These are phyloP conservation scores for Suillus subluteus DNA, from an alignment of 768 basidiomycete species.

Conservation along the genomic window DNA sequence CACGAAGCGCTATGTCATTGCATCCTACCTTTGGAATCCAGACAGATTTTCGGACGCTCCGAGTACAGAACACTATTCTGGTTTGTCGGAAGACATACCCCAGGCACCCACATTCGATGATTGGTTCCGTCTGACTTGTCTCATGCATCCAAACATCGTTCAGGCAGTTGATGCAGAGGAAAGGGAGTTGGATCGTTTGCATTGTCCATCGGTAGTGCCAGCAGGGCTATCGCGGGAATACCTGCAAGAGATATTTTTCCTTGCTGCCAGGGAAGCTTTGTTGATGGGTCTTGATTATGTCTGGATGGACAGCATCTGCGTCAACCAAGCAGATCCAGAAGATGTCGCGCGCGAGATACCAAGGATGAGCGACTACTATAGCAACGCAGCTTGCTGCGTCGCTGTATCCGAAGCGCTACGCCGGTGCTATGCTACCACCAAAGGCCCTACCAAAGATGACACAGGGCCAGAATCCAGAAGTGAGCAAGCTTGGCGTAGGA, in stretches of 20 bases:
- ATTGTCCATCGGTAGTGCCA: background rate
- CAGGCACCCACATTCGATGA: constrained; percentile 1
- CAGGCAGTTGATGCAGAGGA: constrained; percentile 1
- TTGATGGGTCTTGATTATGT: constrained; percentile 2
- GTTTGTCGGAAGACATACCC: background rate
- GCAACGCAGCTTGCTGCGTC: background rate
- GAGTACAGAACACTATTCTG: background rate
- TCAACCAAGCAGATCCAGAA: constrained; percentile 4
- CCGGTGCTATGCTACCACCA: background rate
- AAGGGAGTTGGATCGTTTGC: background rate
- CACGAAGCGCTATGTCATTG: constrained; percentile 1
- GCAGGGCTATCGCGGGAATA: background rate
- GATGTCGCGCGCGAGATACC: constrained; percentile 4
- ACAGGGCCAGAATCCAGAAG: background rate
- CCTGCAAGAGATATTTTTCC: background rate
- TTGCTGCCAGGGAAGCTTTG: background rate
- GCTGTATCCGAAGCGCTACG: constrained; percentile 2
- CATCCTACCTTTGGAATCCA: constrained; percentile 8
- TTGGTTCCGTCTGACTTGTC: background rate
- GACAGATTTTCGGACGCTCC: background rate
- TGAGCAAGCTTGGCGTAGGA: background rate
- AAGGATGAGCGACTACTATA: background rate
- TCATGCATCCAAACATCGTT: constrained; percentile 2
- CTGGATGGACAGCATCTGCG: background rate
- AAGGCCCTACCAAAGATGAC: background rate